phyloP scores from a whole-genome alignment of 139 green algal genomes.

The Haematococcus sp. region DNA sequence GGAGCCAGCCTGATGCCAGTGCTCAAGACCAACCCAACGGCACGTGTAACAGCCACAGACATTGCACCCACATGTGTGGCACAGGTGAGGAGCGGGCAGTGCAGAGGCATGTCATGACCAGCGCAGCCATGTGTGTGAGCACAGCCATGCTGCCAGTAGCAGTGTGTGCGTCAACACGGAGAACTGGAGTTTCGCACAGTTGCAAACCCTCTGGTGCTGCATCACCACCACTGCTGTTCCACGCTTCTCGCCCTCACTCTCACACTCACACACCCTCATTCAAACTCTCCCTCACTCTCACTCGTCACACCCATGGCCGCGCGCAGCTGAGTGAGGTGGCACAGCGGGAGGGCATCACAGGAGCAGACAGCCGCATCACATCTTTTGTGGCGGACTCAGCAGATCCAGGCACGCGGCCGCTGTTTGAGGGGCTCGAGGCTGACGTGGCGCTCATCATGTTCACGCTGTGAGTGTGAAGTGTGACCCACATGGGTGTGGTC shows the following conservation, averaged over 20 bases:
- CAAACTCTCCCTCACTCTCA: too few species aligned
- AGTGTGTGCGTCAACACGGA: too few species aligned
- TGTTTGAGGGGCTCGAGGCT: conserved; percentile 21
- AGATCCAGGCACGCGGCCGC: conserved; percentile 7
- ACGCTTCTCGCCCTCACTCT: too few species aligned
- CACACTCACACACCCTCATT: too few species aligned
- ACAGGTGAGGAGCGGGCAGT: conserved; percentile 18
- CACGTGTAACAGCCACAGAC: conserved; percentile 38
- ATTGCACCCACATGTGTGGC: background rate
- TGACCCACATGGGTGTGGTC: too few species aligned
- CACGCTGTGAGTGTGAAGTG: conserved; percentile 55
- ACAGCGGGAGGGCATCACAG: conserved; percentile 34
- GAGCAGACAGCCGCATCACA: conserved; percentile 8
- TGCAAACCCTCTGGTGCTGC: background rate
- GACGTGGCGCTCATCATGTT: conserved; percentile 76
- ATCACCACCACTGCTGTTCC: too few species aligned
- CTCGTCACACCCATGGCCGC: too few species aligned
- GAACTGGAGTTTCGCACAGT: background rate
- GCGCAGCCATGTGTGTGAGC: too few species aligned
- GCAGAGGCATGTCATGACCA: too few species aligned
- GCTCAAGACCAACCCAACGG: conserved; percentile 49
- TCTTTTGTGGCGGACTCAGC: conserved; percentile 49
- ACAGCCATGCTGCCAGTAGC: too few species aligned
- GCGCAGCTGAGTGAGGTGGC: conserved; percentile 49
- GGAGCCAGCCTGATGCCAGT: conserved; percentile 56